These are phyloP conservation scores for Parsonsia alboflavescens DNA, from an alignment of 257 asterid species.

Conservation along the genomic window DNA sequence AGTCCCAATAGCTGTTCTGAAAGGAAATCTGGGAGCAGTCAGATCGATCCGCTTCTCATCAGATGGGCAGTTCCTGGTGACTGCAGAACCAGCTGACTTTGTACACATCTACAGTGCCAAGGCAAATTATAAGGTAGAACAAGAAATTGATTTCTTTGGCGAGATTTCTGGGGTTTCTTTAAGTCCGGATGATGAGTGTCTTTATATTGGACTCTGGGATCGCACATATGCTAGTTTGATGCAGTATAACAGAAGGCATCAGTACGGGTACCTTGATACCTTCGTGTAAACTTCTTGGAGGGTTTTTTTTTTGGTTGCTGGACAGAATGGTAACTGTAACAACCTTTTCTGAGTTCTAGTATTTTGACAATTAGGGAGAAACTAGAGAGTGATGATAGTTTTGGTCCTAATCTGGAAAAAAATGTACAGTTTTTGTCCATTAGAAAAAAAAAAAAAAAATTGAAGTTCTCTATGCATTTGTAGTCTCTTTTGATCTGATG, in stretches of 20 bases:
- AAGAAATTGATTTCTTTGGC: slow-evolving; percentile 69
- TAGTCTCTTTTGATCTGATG: background rate
- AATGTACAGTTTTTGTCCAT: background rate
- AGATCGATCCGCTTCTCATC: slow-evolving; percentile 64
- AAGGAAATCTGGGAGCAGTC: slow-evolving; percentile 63
- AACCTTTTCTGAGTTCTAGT: background rate
- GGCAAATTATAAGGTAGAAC: slow-evolving; percentile 43
- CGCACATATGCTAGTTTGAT: slow-evolving; percentile 68
- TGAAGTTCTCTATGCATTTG: background rate
- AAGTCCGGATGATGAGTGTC: slow-evolving; percentile 68
- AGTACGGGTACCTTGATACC: slow-evolving; percentile 49
- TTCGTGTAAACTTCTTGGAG: slow-evolving; percentile 21
- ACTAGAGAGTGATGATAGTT: background rate
- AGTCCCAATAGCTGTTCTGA: slow-evolving; percentile 35
- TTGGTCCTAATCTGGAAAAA: background rate
- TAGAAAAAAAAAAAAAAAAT: too few relatives aligned
- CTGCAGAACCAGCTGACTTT: slow-evolving; percentile 74
- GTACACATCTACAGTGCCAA: slow-evolving; percentile 52
- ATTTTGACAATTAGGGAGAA: background rate
- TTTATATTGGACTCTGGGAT: slow-evolving; percentile 66
- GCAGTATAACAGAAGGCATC: slow-evolving; percentile 48
- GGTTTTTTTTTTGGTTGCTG: background rate
- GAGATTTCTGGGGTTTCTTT: slow-evolving; percentile 67
- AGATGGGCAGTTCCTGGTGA: slow-evolving; percentile 57
- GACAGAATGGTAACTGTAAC: background rate